Evolutionary conservation across 352 stramenopile genomes (phyloP).

Genomic region (Phytophthora kernoviae): DNA sequence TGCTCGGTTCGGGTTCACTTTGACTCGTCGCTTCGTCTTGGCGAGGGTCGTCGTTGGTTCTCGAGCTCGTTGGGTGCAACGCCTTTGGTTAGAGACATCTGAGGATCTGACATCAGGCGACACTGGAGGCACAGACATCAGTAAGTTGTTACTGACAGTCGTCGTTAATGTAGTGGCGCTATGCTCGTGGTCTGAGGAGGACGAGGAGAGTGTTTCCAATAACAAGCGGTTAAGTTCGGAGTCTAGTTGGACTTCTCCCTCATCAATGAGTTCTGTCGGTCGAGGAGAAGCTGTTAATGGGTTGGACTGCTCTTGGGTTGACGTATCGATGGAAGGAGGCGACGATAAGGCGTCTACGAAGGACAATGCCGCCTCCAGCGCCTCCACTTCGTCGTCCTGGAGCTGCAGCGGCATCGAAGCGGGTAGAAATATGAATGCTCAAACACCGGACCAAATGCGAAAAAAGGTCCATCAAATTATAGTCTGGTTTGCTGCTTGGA

Average conservation of each 20-base stretch:
- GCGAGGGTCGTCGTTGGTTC: conserved; percentile 13
- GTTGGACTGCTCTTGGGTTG: background rate
- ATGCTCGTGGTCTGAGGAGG: conserved; percentile 21
- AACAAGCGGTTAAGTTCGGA: conserved; percentile 31
- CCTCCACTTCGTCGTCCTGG: conserved; percentile 33
- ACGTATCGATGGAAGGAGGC: background rate
- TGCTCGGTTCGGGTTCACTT: conserved; percentile 38
- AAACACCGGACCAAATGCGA: conserved; percentile 8
- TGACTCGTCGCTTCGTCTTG: conserved; percentile 32
- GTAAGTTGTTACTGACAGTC: conserved; percentile 3
- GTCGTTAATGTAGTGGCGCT: conserved; percentile 5
- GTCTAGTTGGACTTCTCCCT: conserved; percentile 22
- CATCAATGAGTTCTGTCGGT: background rate
- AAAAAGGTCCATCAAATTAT: background rate
- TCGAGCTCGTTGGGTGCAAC: conserved; percentile 8
- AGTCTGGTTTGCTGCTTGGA: background rate
- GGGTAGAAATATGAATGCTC: conserved; percentile 4
- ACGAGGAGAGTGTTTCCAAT: conserved; percentile 24
- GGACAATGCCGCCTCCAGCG: conserved; percentile 32
- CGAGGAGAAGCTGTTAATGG: background rate
- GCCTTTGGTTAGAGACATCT: conserved; percentile 6
- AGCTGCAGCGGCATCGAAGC: conserved; percentile 31
- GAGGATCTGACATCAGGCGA: conserved; percentile 8
- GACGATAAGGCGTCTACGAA: conserved; percentile 23
- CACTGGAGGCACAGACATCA: conserved; percentile 9